Base-by-base conservation (phyloP, 495 filamentous ascomycete species). In the Symbiotaphrina buchneri region DNA sequence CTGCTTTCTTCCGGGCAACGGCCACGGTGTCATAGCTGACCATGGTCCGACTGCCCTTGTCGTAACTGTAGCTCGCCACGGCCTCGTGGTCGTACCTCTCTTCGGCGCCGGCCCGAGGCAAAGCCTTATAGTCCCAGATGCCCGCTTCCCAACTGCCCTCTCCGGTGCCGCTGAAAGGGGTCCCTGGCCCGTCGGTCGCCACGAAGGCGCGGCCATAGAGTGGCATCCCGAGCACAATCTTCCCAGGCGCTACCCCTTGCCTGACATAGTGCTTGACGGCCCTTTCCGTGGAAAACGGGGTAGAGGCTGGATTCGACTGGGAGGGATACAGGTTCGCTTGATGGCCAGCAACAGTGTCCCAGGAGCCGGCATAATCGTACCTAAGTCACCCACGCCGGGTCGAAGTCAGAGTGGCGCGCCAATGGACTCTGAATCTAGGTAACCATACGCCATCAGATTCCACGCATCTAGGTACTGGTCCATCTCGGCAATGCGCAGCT, bases 141-240 rank as follows among this genome's bases (percentile, higher is more conserved):
- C 83, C 83, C 10, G 64, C 56, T 54, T 92, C 75, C 56, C 69
- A 77, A 21, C 59, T 63, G 19, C 53, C 52, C 47, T 58, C 46
- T 1, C 82, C 81, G 25, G 74, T 55, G 10, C 79, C 74, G 28
- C 45, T 58, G 49, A 65, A 94, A 8, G 60, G 48, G 22, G 57
- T 47, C 1, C 83, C 84, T 0, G 71, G 63, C 0, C 83, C 82
- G 10, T 57, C 44, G 0, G 83, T 92, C 15, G 59, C 52, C 34
- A 61, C 51, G 42, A 92, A 94, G 5, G 76, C 60, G 5, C 81
- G 71, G 0, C 84, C 85, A 43, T 91, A 93, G 0, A 94, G 53
- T 0, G 83, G 83, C 56, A 91, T 65, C 18, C 84, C 82, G 18
- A 93, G 50, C 5, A 84, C 61, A 21, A 94, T 69, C 48, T 90